Evolutionary conservation across 2,329 filamentous ascomycete species (phyloP).

Genomic region (Coniochaeta sp.): DNA sequence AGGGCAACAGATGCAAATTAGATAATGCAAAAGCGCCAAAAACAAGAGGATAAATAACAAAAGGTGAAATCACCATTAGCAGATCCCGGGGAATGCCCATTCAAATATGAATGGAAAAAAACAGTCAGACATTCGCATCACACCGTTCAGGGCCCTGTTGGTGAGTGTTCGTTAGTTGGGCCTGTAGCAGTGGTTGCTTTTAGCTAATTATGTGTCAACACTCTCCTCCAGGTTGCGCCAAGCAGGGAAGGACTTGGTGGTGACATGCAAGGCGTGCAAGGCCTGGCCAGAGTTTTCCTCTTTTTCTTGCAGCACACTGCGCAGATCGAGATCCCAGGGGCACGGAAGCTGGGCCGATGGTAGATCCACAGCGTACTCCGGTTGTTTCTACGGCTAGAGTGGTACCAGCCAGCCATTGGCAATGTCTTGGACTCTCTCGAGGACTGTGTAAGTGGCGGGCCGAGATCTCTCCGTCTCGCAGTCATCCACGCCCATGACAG

Average conservation of each 20-base stretch:
- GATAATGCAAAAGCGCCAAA: neutral
- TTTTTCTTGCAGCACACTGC: neutral
- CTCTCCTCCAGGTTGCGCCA: neutral
- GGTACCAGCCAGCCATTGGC: neutral
- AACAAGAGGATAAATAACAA: too few relatives aligned
- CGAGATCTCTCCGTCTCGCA: too few relatives aligned
- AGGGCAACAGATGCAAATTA: neutral
- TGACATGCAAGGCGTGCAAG: too few relatives aligned
- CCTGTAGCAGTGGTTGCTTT: neutral
- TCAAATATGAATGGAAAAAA: neutral
- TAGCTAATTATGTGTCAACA: constrained; percentile 5
- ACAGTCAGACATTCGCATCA: neutral
- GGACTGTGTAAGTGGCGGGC: too few relatives aligned
- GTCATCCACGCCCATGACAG: too few relatives aligned
- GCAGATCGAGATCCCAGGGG: neutral
- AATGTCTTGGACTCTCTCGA: too few relatives aligned
- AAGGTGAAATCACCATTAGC: neutral
- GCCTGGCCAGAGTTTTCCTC: neutral
- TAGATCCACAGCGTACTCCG: neutral
- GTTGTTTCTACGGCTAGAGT: neutral
- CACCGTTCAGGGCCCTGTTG: neutral
- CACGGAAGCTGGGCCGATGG: neutral
- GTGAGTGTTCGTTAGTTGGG: neutral
- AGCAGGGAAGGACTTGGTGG: neutral
- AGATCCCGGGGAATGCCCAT: neutral